Conservation (phyloP, 2,329 filamentous ascomycete species). For the Monosporascus sp. region DNA sequence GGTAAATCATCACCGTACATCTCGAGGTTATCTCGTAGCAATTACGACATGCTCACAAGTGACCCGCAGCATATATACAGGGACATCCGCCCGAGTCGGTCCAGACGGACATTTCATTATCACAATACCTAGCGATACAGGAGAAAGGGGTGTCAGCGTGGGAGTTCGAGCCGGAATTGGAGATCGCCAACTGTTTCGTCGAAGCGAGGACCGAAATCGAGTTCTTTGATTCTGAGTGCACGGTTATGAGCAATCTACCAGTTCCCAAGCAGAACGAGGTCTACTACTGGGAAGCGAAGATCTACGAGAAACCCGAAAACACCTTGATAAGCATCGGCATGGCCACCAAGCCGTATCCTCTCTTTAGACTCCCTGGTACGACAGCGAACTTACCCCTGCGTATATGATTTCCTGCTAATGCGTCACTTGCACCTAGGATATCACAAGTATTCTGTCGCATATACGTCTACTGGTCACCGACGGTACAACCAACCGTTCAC, state of each 20-base stretch:
- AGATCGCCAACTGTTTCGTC: constrained; percentile 98
- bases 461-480: constrained; percentile 80
- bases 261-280: constrained; percentile 99
- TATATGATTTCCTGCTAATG: constrained; percentile 3
- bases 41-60: constrained; percentile 6
- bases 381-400: constrained; percentile 6
- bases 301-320: constrained; percentile 92
- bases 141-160: constrained; percentile 99
- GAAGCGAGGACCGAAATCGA: constrained; percentile 95
- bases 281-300: constrained; percentile 99
- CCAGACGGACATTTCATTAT: constrained; percentile 94
- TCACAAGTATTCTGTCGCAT: constrained; percentile 89
- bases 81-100: constrained; percentile 92
- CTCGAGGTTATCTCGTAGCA: background rate
- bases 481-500: constrained; percentile 91
- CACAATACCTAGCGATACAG: constrained; percentile 95
- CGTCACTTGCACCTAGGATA: constrained; percentile 54
- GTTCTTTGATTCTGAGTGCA: constrained; percentile 97
- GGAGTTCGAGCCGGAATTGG: constrained; percentile 98
- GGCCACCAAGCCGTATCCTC: constrained; percentile 92
- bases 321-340: constrained; percentile 88
- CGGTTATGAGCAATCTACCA: constrained; percentile 92
- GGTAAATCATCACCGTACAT: constrained; percentile 46
- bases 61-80: constrained; percentile 72
- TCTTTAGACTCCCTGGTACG: constrained; percentile 89